Base-by-base conservation (phyloP, 106 monocot genomes). In the Dioscorea dumetorum region DNA sequence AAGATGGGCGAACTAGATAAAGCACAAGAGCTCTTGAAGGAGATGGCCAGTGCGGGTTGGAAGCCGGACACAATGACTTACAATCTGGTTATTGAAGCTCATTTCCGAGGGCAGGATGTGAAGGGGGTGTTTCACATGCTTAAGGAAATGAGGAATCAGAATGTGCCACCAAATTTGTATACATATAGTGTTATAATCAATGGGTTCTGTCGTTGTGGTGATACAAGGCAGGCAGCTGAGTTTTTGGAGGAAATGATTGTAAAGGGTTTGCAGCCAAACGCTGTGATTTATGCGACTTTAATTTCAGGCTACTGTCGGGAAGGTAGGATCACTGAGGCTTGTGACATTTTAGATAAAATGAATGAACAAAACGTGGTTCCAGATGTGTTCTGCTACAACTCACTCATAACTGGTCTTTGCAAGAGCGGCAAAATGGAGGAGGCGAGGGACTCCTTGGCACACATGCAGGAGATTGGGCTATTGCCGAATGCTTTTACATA, bases 361-460 rank as follows among this genome's bases (percentile, higher is more conserved):
- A 23, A 32, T 33, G 72, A 66, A 32, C 60, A 61, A 63, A 80
- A 80, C 57, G 58, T 90, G 22, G 16, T 34, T 14, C 83, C 85
- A 11, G 94, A 90, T 81, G 72, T 70, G 15, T 77, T 79, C 63
- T 90, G 80, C 67, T 94, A 85, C 65, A 95, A 87, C 81, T 73
- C 80, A 67, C 87, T 95, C 24, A 85, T 95, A 49, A 73, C 54
- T 58, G 88, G 94, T 31, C 69, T 88, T 56, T 83, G 79, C 61
- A 85, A 81, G 72, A 72, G 69, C 11, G 83, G 83, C 60, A 82
- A 79, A 62, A 79, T 88, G 72, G 85, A 85, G 61, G 83, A 85
- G 66, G 90, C 87, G 17, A 79, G 61, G 22, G 60, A 22, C 10
- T 91, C 77, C 57, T 85, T 83, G 24, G 33, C 12, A 0, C 59